Evolutionary conservation across 495 filamentous ascomycete species (phyloP).

Genomic region (Aspergillus cavernicola): DNA sequence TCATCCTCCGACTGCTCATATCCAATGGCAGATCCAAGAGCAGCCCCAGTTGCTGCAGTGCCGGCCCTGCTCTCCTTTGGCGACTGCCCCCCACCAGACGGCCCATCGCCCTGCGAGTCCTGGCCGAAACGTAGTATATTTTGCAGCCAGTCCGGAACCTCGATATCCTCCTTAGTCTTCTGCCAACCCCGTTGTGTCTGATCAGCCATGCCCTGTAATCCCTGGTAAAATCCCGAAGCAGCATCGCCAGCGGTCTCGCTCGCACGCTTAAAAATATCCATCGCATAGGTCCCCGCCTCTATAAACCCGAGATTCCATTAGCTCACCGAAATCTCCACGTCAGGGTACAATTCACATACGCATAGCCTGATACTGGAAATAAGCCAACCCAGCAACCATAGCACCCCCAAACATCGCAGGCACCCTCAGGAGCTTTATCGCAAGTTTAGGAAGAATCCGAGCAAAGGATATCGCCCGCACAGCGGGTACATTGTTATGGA

Average conservation of each 20-base stretch:
- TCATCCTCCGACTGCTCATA: conserved; percentile 69
- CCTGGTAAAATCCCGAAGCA: conserved; percentile 62
- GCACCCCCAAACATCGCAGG: conserved; percentile 90
- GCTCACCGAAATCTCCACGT: conserved; percentile 10
- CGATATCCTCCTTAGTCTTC: conserved; percentile 72
- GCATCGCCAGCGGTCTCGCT: conserved; percentile 63
- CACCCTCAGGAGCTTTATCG: conserved; percentile 78
- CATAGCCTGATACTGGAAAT: conserved; percentile 93
- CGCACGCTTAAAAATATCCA: conserved; percentile 70
- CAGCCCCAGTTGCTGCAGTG: conserved; percentile 37
- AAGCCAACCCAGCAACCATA: conserved; percentile 80
- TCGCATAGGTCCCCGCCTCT: conserved; percentile 88
- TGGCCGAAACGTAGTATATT: conserved; percentile 63
- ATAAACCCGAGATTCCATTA: conserved; percentile 20
- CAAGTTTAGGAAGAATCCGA: conserved; percentile 80
- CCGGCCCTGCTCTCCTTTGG: conserved; percentile 63
- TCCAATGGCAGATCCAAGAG: conserved; percentile 66
- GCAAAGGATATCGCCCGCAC: conserved; percentile 84
- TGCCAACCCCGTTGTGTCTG: conserved; percentile 79
- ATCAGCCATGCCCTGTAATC: conserved; percentile 67
- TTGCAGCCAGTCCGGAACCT: conserved; percentile 83
- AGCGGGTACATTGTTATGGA: conserved; percentile 78
- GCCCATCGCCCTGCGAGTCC: conserved; percentile 36
- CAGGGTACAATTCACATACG: conserved; percentile 52
- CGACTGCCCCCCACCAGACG: conserved; percentile 46